Conservation (phyloP, 768 basidiomycete genomes). For the Russula emetica region DNA sequence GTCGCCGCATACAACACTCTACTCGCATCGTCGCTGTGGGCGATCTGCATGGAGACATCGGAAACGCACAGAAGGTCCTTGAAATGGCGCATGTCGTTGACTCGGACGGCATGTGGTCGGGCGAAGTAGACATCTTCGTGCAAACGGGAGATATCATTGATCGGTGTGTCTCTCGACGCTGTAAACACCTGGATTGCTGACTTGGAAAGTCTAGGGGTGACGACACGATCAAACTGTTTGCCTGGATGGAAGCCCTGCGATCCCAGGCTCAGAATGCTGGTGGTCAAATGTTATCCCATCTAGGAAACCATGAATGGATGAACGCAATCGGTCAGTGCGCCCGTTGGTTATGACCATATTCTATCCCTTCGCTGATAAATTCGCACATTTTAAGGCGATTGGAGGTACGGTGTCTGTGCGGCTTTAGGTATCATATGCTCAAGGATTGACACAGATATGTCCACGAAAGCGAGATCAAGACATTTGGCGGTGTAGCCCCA, state of each 20-base stretch:
- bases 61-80: slow-evolving; percentile 75
- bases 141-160: slow-evolving; percentile 98
- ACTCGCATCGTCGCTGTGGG: slow-evolving; percentile 80
- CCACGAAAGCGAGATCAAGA: slow-evolving; percentile 72
- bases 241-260: slow-evolving; percentile 80
- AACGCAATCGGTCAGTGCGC: slow-evolving; percentile 63
- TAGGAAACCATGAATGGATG: slow-evolving; percentile 98
- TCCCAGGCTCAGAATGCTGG: slow-evolving; percentile 64
- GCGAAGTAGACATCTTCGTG: slow-evolving; percentile 78
- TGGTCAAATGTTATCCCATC: slow-evolving; percentile 67
- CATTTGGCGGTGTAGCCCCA: slow-evolving; percentile 66
- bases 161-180: slow-evolving; percentile 46
- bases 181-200: background rate
- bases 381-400: slow-evolving; percentile 58
- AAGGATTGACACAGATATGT: slow-evolving; percentile 60
- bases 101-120: slow-evolving; percentile 71
- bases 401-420: slow-evolving; percentile 52
- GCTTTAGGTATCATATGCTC: background rate
- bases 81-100: slow-evolving; percentile 77
- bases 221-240: slow-evolving; percentile 82
- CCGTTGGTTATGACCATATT: background rate
- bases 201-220: slow-evolving; percentile 56
- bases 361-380: slow-evolving; percentile 15
- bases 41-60: slow-evolving; percentile 86
- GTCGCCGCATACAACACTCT: slow-evolving; percentile 1